Percentiles rank a stretch among this genome's conserved stretches.
Conservation (phyloP, 2,329 filamentous ascomycete species). For the Rutstroemia sp. region DNA sequence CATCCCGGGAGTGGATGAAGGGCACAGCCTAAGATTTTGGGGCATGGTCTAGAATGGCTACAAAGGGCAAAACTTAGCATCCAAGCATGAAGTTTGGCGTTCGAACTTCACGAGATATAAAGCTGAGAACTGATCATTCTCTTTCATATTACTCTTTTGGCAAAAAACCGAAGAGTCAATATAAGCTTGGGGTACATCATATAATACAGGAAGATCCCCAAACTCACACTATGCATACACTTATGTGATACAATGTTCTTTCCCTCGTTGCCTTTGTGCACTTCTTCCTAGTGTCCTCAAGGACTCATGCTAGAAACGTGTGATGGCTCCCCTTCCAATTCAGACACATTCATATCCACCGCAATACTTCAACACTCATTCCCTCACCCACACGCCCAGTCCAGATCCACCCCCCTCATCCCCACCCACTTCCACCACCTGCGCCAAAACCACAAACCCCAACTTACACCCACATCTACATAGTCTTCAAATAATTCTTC, state of each 20-base stretch:
- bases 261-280: neutral
- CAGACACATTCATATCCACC: too few relatives aligned
- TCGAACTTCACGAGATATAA: neutral
- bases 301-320: too few relatives aligned
- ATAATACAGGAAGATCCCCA: conserved; percentile 3
- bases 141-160: neutral
- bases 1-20: neutral
- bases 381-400: too few relatives aligned
- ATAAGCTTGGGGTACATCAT: neutral
- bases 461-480: conserved; percentile 35
- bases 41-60: neutral
- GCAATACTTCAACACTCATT: neutral
- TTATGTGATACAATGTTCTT: neutral
- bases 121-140: neutral
- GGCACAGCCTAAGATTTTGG: neutral
- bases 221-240: neutral
- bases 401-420: neutral
- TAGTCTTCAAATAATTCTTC: conserved; percentile 75
- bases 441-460: neutral
- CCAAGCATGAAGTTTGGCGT: neutral
- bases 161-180: neutral
- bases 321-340: too few relatives aligned
- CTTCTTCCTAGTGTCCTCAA: neutral
- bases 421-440: neutral
- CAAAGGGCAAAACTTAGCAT: neutral